These are phyloP conservation scores for Colletotrichum abscissum DNA, from an alignment of 2,329 filamentous ascomycete species.

Conservation along the genomic window DNA sequence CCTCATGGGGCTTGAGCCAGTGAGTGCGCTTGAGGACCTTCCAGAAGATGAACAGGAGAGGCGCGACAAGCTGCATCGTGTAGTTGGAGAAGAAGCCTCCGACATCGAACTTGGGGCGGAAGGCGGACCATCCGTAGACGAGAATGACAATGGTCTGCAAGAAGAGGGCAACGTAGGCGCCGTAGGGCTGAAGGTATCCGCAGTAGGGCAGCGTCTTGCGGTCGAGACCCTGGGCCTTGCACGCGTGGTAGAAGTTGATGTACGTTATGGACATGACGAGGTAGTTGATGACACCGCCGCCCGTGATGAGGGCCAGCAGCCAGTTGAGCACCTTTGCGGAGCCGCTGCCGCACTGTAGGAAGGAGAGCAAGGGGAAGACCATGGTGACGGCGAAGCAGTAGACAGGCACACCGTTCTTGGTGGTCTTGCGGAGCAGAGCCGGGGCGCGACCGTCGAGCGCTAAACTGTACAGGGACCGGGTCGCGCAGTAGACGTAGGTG, in stretches of 20 bases:
- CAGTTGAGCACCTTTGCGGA: constrained; percentile 77
- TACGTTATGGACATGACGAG: constrained; percentile 59
- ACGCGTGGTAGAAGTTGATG: constrained; percentile 70
- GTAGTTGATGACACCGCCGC: constrained; percentile 42
- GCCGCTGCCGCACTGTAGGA: constrained; percentile 43
- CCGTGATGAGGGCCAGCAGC: constrained; percentile 73
- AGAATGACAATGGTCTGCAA: constrained; percentile 71
- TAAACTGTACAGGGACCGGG: constrained; percentile 67
- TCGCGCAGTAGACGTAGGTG: constrained; percentile 65
- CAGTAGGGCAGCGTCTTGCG: constrained; percentile 71
- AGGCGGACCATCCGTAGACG: constrained; percentile 72
- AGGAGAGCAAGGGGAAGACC: constrained; percentile 14
- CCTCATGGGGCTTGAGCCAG: constrained; percentile 63
- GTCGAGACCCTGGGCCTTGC: constrained; percentile 65
- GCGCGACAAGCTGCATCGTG: constrained; percentile 71
- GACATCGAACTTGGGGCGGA: constrained; percentile 66
- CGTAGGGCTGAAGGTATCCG: constrained; percentile 75
- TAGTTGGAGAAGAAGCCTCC: constrained; percentile 74
- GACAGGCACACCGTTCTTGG: constrained; percentile 46
- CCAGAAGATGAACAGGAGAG: constrained; percentile 66
- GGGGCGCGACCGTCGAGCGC: constrained; percentile 65
- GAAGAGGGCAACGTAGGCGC: constrained; percentile 66
- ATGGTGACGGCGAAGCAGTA: constrained; percentile 35
- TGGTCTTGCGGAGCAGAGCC: constrained; percentile 41
- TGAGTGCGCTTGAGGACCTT: constrained; percentile 71